Base-by-base conservation (phyloP, 345 rosid species). In the Zanthoxylum bungeanum region DNA sequence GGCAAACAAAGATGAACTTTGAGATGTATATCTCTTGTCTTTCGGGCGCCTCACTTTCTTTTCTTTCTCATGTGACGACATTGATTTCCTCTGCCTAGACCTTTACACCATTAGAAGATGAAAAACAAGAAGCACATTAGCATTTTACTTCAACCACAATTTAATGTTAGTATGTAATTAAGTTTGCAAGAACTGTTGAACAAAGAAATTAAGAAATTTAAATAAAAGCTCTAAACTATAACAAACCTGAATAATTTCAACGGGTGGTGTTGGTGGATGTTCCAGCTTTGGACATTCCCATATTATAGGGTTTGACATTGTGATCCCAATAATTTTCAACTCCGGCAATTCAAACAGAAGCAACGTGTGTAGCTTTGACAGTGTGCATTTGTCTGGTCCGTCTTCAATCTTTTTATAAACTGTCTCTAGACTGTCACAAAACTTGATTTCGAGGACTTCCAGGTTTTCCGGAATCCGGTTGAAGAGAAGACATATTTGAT, bases 351-450 rank as follows among this genome's bases (percentile, higher is more conserved):
- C 24, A 59, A 59, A 31, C n/a, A 59, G 64, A 59, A 33, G 24
- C 25, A 59, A 19, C 33, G 22, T 30, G 9, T 58, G 19, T 34
- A 31, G 42, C 11, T 33, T 33, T 7, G 64, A 33, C 73, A 51
- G 21, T 19, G 27, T 30, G 61, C 17, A 50, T 39, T 65, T 28
- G 24, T 37, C 51, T 10, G 49, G 14, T 37, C 5, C 53, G 53
- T 19, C 12, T 22, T 51, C 21, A 7, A 21, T 14, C 21, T 2
- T 44, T 39, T 34, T 71, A 31, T 75, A 58, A 19, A 84, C 24
- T 44, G 49, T 74, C 77, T 74, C 73, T 60, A 86, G 50, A 4
- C 71, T 83, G 47, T 81, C 85, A 75, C 91, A 88, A 44, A 78
- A 80, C 52, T 58, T 77, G 64, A 88, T 59, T 56, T 74, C 55